Percentiles rank a stretch among this genome's conserved stretches.
Conservation (phyloP, 306 rosid species). For the Pyrus betulifolia region DNA sequence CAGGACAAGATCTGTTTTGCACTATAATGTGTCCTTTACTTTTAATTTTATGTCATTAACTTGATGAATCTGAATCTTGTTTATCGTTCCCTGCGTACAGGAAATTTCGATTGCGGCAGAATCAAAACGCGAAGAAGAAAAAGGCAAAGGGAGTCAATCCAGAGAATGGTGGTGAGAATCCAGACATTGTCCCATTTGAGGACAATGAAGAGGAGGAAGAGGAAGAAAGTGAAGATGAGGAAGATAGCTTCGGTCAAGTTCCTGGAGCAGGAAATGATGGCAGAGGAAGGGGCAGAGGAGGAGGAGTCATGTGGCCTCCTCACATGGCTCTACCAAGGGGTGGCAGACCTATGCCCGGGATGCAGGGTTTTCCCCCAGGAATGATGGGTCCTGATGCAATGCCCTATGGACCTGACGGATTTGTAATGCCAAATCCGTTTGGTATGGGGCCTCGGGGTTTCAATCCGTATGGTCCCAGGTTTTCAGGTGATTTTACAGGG, state of each 20-base stretch:
- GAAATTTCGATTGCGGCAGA: constrained; percentile 87
- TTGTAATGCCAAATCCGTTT: constrained; percentile 83
- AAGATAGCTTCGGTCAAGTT: constrained; percentile 63
- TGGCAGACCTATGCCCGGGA: constrained; percentile 88
- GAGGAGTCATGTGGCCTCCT: constrained; percentile 95
- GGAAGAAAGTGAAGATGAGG: constrained; percentile 98
- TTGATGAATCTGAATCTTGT: constrained; percentile 11
- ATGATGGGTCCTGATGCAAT: constrained; percentile 91
- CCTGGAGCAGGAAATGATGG: constrained; percentile 65
- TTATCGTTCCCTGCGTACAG: constrained; percentile 30
- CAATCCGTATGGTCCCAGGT: constrained; percentile 82
- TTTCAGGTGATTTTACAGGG: constrained; percentile 74
- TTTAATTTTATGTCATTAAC: background rate
- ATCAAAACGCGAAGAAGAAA: constrained; percentile 95
- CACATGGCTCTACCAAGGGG: constrained; percentile 88
- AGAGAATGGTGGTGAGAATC: constrained; percentile 81
- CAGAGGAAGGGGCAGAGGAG: constrained; percentile 97
- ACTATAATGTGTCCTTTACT: background rate
- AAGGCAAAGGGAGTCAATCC: constrained; percentile 98
- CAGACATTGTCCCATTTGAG: constrained; percentile 96
- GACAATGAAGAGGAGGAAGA: constrained; percentile 99
- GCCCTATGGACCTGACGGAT: constrained; percentile 90
- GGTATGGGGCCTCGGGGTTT: constrained; percentile 88
- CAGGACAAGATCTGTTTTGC: background rate
- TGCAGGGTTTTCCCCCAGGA: constrained; percentile 79